Evolutionary conservation across 345 rosid genomes (phyloP), one percentile per base, ranked within the genome.

Genomic region (Garcia nutans): DNA sequence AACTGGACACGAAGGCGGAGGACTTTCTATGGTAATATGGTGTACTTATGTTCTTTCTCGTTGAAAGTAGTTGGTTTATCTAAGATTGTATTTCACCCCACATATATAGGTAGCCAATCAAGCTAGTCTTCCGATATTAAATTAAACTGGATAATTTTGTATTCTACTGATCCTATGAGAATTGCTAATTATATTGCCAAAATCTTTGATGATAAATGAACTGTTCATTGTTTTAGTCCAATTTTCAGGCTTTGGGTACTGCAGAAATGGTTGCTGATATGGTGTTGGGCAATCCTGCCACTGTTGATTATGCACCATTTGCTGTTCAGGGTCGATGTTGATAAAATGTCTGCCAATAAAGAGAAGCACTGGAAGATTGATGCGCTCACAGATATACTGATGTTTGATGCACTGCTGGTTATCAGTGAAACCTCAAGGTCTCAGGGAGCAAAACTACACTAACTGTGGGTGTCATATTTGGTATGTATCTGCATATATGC

Each of bases 1-100:
- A 73, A 86, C 99, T 66, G 99, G 99, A 17, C 99, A 95, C 81
- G 97, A 95, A 87, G 99, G 97, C 70, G 88, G 88, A 60, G 99
- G 97, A 68, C 96, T 95, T 76, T 83, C 94, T 68, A 74, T 90
- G 97, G 99, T 95, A 91, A 80, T 79, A 44, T 70, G 71, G 10
- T 54, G 3, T n/a, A 55, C 47, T 57, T 47, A 19, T 41, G 24
- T 74, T 19, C 31, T 57, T 50, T 65, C 33, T 62, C 54, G 19
- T 28, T 60, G 41, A 49, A 66, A 49, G 11, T 37, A 17, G 10
- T 10, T 49, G 1, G 23, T 50, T 70, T 17, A 11, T 74, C 49
- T 47, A 33, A 65, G 24, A 54, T 11, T 15, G 64, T 42, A 20
- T 56, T 16, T 63, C 55, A 22, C 22, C 45, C 61, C 31, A 45